Evolutionary conservation across 768 basidiomycete genomes (phyloP), one percentile per base, ranked within the genome.

Genomic region (Amanita rubescens): DNA sequence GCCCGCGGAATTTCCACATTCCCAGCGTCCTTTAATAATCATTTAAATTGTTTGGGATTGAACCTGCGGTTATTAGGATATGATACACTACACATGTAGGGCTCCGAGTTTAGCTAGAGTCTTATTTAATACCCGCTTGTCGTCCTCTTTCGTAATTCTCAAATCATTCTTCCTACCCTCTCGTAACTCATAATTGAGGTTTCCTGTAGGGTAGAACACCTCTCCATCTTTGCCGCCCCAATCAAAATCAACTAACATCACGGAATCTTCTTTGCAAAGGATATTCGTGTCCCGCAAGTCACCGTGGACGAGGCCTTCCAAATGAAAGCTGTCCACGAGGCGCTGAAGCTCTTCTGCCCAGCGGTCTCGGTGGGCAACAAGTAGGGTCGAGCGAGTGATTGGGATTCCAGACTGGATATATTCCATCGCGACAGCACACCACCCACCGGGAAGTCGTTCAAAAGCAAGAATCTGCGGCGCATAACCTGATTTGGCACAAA

Each of bases 171-270:
- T 20, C 49, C 57, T 46, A 43, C 54, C 57, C 32, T 57, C 46
- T 22, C 6, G n/a, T 44, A 60, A 56, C 45, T 58, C 54, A 2
- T 25, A 5, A 41, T 60, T 50, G 44, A 60, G 58, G 25, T 45
- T 41, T 25, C 17, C 35, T 22, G 51, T 50, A 14, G 61, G 63
- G 50, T 63, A 66, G 35, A 39, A 41, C 41, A 49, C 59, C 38
- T 58, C 50, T 3, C 51, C 59, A 20, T 30, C 51, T 43, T 49
- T 52, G 9, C 64, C 63, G 8, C 59, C 57, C 65, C 60, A 66
- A 49, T 66, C 62, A 41, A 63, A 66, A 51, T 65, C 60, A 27
- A 63, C 41, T n/a, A 66, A 49, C 39, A n/a, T 30, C n/a, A 58
- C 45, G 33, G 30, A 33, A 19, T 43, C 33, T 3, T 24, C 53